phyloP scores from a whole-genome alignment of 768 basidiomycete genomes.

The Suillus ampliporus region DNA sequence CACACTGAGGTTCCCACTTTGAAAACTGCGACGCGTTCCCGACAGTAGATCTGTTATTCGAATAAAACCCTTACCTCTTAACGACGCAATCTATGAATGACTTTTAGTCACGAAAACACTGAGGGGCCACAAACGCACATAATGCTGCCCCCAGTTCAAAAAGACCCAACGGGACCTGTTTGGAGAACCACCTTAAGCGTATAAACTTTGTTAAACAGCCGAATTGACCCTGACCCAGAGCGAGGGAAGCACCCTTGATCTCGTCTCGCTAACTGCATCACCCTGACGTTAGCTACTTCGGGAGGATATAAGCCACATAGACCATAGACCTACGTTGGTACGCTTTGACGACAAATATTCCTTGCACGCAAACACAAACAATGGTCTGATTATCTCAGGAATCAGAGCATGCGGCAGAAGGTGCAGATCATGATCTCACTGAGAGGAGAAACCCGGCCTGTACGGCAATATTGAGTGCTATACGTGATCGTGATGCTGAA shows the following conservation, averaged over 20 bases:
- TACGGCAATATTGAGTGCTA: not conserved
- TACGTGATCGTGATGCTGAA: not conserved
- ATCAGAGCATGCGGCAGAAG: not conserved
- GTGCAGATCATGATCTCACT: not conserved
- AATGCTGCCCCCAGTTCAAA: not conserved
- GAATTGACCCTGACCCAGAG: slow-evolving; percentile 8
- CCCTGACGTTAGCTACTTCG: not conserved
- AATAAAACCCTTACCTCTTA: slow-evolving; percentile 3
- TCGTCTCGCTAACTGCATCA: slow-evolving; percentile 2
- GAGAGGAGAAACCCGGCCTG: slow-evolving; percentile 1
- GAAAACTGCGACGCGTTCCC: not conserved
- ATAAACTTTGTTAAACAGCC: not conserved
- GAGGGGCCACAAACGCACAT: not conserved
- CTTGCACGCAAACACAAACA: slow-evolving; percentile 1
- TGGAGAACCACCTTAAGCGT: not conserved
- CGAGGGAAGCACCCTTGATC: slow-evolving; percentile 4
- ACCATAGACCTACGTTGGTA: not conserved
- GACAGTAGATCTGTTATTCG: not conserved
- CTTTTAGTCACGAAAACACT: not conserved
- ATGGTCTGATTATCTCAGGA: not conserved
- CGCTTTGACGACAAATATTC: slow-evolving; percentile 8
- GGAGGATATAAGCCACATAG: too few relatives aligned
- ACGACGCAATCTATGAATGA: not conserved
- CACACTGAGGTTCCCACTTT: not conserved
- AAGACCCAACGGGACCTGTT: not conserved